Conservation (phyloP, 345 rosid species). For the Gossypium ekmanianum region DNA sequence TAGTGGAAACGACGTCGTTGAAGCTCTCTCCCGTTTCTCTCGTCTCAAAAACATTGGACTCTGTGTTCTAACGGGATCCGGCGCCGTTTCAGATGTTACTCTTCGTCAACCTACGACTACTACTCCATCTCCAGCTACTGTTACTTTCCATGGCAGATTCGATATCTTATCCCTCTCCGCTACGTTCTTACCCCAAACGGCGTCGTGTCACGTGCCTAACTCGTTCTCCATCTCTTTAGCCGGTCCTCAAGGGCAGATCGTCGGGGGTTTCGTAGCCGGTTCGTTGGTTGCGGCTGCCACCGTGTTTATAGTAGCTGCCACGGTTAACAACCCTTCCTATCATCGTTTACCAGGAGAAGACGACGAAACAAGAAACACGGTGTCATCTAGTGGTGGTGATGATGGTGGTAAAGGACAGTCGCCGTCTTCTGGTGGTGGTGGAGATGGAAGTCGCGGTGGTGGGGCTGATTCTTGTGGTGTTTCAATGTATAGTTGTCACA, state of each 20-base stretch:
- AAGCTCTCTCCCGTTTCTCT: conserved; percentile 61
- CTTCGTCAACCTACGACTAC: conserved; percentile 76
- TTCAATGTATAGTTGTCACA: conserved; percentile 60
- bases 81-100: conserved; percentile 80
- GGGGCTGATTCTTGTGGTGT: conserved; percentile 52
- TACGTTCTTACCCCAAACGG: conserved; percentile 53
- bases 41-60: conserved; percentile 55
- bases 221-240: conserved; percentile 69
- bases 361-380: conserved; percentile 33
- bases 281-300: conserved; percentile 63
- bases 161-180: conserved; percentile 86
- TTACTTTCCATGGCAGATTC: conserved; percentile 88
- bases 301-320: conserved; percentile 66
- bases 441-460: conserved; percentile 47
- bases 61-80: conserved; percentile 69
- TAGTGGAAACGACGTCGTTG: conserved; percentile 67
- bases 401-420: conserved; percentile 50
- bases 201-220: conserved; percentile 40
- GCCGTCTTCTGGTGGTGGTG: conserved; percentile 50
- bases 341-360: conserved; percentile 54
- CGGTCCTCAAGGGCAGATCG: conserved; percentile 91
- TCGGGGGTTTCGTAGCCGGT: conserved; percentile 81
- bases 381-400: conserved; percentile 41
- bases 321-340: conserved; percentile 67
- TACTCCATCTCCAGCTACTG: conserved; percentile 44